Conservation (phyloP, 441 rosid species). For the Lagerstroemia fauriei region DNA sequence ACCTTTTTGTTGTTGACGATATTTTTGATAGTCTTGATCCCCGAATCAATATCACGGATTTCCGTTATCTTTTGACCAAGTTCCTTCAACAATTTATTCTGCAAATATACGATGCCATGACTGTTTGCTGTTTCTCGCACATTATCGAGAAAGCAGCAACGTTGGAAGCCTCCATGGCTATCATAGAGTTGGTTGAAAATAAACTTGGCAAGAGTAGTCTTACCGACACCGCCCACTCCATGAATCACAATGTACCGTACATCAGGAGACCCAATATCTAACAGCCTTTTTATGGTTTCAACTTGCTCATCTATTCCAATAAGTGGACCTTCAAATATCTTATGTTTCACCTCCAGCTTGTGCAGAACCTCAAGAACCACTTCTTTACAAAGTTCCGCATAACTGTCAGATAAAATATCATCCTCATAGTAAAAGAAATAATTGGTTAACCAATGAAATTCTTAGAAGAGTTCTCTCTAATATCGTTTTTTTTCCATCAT, state of each 20-base stretch:
- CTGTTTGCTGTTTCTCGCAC: neutral
- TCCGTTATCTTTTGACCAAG: neutral
- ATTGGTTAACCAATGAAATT: no score
- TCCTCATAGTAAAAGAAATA: no score
- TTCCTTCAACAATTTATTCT: neutral
- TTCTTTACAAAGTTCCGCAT: no score
- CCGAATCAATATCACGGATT: neutral
- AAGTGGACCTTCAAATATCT: neutral
- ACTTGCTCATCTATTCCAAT: constrained; percentile 13
- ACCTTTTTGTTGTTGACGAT: neutral
- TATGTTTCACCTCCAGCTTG: no score
- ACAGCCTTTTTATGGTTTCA: neutral
- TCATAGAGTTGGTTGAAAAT: neutral
- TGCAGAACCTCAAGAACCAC: no score
- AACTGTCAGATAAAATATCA: no score
- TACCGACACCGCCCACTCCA: constrained; percentile 14
- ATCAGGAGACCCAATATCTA: neutral
- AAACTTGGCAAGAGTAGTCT: neutral
- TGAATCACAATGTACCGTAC: constrained; percentile 1
- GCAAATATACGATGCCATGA: neutral
- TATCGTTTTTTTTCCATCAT: no score
- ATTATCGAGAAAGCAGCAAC: neutral
- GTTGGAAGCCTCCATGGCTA: neutral
- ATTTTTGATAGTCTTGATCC: neutral
- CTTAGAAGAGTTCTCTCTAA: no score